Evolutionary conservation across 75 land plant species (phyloP), one percentile per base, ranked within the genome.

Genomic region (Ceratopteris richardii): DNA sequence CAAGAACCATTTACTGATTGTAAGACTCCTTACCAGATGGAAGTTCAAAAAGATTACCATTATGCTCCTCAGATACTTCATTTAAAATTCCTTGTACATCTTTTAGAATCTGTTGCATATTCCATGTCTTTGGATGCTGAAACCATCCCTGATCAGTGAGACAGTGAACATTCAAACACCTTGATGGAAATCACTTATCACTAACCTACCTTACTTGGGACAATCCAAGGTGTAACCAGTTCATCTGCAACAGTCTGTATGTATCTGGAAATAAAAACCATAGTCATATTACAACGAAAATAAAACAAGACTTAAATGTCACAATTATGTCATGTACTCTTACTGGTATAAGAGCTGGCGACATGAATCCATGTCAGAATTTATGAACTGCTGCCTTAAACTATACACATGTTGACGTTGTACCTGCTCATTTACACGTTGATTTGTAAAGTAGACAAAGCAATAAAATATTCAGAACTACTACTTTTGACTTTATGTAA

Each of bases 181-280:
- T 25, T 7, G 27, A 22, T 17, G 4, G 57, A 4, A 4, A 55
- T 20, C 10, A 50, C 10, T 21, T 20, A 24, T 20, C 21, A 24
- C 3, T 20, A 28, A 29, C 29, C 1, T 61, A 91, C 97, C 80
- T 86, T 83, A 3, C 54, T 23, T 36, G 88, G 72, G 69, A 86
- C 67, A 62, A 64, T 74, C 69, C 75, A 68, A n/a, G 52, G 59
- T 42, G 86, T 61, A 27, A 95, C 75, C 43, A 95, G 79, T 57
- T 95, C 99, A 72, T 95, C 96, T 6, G 83, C 91, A 58, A 95
- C 99, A 33, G 86, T 96, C 77, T 95, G 99, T 76, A 86, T 90
- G 63, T 95, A 95, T 69, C 92, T 90, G 66, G 7, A 40, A 41
- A 57, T 29, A 30, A 2, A 56, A 7, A n/a, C n/a, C n/a, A n/a